phyloP scores from a whole-genome alignment of 108 stramenopile species.

The Cyclotella choctawhatcheeana region DNA sequence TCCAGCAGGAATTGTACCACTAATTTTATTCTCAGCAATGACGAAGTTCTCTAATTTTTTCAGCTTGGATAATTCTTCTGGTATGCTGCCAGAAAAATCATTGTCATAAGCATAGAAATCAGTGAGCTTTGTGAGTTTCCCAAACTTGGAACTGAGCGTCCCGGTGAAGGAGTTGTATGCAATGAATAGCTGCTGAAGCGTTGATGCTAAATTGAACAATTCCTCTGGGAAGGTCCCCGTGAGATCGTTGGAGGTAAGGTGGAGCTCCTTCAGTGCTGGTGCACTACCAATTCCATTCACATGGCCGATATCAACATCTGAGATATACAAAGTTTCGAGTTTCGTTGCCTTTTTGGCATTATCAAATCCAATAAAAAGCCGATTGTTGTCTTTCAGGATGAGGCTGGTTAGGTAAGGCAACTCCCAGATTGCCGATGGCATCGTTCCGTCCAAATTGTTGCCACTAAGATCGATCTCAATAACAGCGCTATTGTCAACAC shows the following conservation, averaged over 20 bases:
- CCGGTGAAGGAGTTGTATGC: conserved; percentile 70
- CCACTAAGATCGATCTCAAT: conserved; percentile 34
- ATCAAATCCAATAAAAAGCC: conserved; percentile 50
- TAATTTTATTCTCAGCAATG: conserved; percentile 60
- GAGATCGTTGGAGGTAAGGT: conserved; percentile 52
- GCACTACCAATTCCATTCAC: conserved; percentile 58
- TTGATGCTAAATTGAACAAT: conserved; percentile 53
- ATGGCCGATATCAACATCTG: conserved; percentile 48
- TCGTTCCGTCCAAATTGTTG: conserved; percentile 58
- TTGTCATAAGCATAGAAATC: conserved; percentile 51
- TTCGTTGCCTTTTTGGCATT: conserved; percentile 56
- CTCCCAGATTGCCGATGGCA: conserved; percentile 61
- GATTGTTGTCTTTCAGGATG: conserved; percentile 43
- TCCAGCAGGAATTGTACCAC: conserved; percentile 62
- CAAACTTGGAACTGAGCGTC: conserved; percentile 57
- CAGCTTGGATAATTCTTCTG: conserved; percentile 52
- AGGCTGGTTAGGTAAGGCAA: conserved; percentile 50
- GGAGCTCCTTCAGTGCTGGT: conserved; percentile 52
- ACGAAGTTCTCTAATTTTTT: conserved; percentile 51
- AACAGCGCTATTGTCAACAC: conserved; percentile 50
- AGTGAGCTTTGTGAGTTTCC: conserved; percentile 56
- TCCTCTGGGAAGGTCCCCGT: conserved; percentile 57
- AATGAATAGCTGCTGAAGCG: conserved; percentile 51
- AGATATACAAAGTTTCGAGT: conserved; percentile 53
- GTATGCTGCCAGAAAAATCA: conserved; percentile 65